A percentile compares a stretch with the other conserved stretches of the same genome.
These are phyloP conservation scores for Phlegmacium glaucopus DNA, from an alignment of 768 basidiomycete species.

Conservation along the genomic window DNA sequence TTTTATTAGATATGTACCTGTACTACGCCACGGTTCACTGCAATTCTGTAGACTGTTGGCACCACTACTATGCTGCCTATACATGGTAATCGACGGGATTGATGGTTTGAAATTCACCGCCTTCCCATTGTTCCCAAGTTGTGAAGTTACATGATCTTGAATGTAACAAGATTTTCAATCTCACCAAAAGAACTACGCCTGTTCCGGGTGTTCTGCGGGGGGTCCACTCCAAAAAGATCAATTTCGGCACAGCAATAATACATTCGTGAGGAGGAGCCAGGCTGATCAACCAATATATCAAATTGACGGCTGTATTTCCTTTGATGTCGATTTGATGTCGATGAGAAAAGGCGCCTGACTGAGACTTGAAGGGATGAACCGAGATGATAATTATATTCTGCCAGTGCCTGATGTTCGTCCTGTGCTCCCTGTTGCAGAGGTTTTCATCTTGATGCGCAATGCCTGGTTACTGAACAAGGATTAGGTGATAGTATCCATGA, in stretches of 20 bases:
- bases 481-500: background rate
- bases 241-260: too few species aligned
- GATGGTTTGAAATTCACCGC: conserved; percentile 41
- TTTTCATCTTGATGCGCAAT: conserved; percentile 59
- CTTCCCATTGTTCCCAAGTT: too few species aligned
- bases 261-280: conserved; percentile 13
- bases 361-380: too few species aligned
- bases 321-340: too few species aligned
- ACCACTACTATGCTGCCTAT: conserved; percentile 35
- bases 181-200: conserved; percentile 56
- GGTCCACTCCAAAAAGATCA: too few species aligned
- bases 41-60: conserved; percentile 40
- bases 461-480: conserved; percentile 39
- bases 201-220: conserved; percentile 51
- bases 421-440: conserved; percentile 39
- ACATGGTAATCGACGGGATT: too few species aligned
- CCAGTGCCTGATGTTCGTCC: conserved; percentile 47
- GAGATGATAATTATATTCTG: background rate
- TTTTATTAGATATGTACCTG: conserved; percentile 42
- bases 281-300: conserved; percentile 62
- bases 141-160: too few species aligned
- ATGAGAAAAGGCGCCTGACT: background rate
- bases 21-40: conserved; percentile 52
- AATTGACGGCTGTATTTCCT: conserved; percentile 51
- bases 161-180: too few species aligned